Conservation (phyloP, 2,329 filamentous ascomycete genomes). For the Hansfordia pulvinata region DNA sequence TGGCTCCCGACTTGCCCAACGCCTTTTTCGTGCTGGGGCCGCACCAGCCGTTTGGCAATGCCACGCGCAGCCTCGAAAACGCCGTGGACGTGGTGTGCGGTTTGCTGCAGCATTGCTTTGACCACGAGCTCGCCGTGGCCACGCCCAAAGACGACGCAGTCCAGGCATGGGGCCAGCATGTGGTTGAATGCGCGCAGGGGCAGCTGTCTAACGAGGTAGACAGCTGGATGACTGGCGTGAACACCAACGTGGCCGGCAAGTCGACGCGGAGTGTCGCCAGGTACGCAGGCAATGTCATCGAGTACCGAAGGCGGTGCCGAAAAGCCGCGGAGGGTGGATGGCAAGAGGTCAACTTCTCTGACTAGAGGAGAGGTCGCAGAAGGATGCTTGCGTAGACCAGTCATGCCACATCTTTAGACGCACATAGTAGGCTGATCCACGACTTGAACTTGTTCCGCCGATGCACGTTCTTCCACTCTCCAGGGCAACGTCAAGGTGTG, state of each 20-base stretch:
- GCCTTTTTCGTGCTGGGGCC: conserved; percentile 32
- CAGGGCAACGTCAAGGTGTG: no score
- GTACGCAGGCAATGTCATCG: conserved; percentile 29
- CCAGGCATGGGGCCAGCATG: conserved; percentile 31
- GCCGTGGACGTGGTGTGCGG: conserved; percentile 23
- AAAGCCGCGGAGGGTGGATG: no score
- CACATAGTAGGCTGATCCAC: no score
- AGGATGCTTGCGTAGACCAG: no score
- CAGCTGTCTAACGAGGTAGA: conserved; percentile 32
- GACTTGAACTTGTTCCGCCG: no score
- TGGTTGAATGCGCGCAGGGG: conserved; percentile 28
- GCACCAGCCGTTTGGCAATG: conserved; percentile 28
- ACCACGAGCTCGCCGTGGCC: conserved; percentile 18
- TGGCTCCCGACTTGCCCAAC: conserved; percentile 28
- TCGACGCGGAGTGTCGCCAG: conserved; percentile 28
- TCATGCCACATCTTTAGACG: no score
- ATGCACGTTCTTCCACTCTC: no score
- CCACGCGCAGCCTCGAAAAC: conserved; percentile 25
- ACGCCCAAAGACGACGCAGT: conserved; percentile 25
- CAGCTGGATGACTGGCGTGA: conserved; percentile 42
- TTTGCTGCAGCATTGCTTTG: conserved; percentile 17
- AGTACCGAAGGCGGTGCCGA: conserved; percentile 24
- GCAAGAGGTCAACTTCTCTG: conserved; percentile 20
- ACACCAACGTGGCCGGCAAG: conserved; percentile 32
- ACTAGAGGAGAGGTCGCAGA: no score